Percentiles rank a stretch among this genome's conserved stretches.
phyloP scores from a whole-genome alignment of 208 protist species.

The Jaenimonas drosophilae region DNA sequence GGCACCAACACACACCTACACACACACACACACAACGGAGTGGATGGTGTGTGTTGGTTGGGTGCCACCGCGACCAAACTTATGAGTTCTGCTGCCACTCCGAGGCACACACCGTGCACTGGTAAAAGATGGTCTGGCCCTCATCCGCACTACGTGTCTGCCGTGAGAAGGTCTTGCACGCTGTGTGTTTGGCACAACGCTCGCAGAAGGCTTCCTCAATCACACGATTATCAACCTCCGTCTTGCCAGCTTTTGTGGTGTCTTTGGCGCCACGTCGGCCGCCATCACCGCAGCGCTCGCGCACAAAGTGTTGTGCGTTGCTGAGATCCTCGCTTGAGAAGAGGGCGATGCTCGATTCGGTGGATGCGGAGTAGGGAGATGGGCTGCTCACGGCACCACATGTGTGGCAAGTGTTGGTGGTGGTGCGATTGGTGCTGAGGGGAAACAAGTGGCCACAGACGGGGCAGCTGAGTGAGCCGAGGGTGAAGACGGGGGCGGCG shows the following conservation, averaged over 20 bases:
- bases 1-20: no score
- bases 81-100: conserved; percentile 91
- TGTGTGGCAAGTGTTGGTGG: conserved; percentile 9
- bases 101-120: conserved; percentile 75
- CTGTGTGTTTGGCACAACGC: conserved; percentile 47
- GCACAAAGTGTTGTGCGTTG: conserved; percentile 15
- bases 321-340: conserved; percentile 38
- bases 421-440: conserved; percentile 12
- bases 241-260: conserved; percentile 17
- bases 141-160: conserved; percentile 89
- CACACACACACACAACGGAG: no score
- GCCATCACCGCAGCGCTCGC: background rate
- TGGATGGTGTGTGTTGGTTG: no score
- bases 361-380: background rate
- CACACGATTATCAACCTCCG: conserved; percentile 69
- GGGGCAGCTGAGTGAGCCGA: conserved; percentile 55
- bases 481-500: conserved; percentile 27
- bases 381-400: conserved; percentile 20
- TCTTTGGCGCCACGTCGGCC: background rate
- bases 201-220: conserved; percentile 85
- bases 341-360: conserved; percentile 27
- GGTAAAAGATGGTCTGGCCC: conserved; percentile 88
- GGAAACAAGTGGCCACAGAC: conserved; percentile 58
- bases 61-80: background rate
- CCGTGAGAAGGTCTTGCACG: conserved; percentile 72